Base-by-base conservation (phyloP, 352 stramenopile species). In the Globisporangium viniferum region DNA sequence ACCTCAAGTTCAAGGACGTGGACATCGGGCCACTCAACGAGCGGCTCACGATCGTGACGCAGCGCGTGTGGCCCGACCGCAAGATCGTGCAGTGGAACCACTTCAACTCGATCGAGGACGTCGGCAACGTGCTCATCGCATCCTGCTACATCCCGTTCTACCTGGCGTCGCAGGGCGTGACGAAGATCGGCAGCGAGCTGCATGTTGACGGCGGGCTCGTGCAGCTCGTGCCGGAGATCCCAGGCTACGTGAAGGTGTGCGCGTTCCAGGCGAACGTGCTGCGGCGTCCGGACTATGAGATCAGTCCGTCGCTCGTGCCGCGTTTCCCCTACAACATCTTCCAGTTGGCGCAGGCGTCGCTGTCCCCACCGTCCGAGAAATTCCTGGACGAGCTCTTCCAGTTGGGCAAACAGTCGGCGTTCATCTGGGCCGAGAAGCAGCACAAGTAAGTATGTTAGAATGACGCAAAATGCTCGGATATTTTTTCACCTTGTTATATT, bases 91-190 rank as follows among this genome's bases (percentile, higher is more conserved):
- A 80, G n/a, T 81, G 75, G 5, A 71, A 88, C 62, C 57, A 69
- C 44, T 95, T 95, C 71, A 59, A 80, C 24, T 91, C 85, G 29
- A 66, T 68, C 1, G 78, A 86, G 2, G 82, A 93, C 35, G 69
- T 93, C 31, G 80, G 77, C 54, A 80, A 91, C 66, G 78, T 74
- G 9, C 64, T 93, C 59, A 84, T 95, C 62, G 84, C 84, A 24
- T 93, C 86, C 27, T 92, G 84, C 57, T 91, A 84, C 71, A 80
- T 95, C 60, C 86, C 88, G 46, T 93, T 89, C 73, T 95, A 93
- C 72, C 67, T 95, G 24, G 76, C 79, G 4, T 68, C 68, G 36
- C 70, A 80, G 56, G 80, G 79, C 8, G 79, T 70, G 48, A 72
- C 78, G 36, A 70, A 77, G 53, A 90, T 93, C 73, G 78, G 83